Conservation (phyloP, 257 asterid genomes). For the Vinca minor region DNA sequence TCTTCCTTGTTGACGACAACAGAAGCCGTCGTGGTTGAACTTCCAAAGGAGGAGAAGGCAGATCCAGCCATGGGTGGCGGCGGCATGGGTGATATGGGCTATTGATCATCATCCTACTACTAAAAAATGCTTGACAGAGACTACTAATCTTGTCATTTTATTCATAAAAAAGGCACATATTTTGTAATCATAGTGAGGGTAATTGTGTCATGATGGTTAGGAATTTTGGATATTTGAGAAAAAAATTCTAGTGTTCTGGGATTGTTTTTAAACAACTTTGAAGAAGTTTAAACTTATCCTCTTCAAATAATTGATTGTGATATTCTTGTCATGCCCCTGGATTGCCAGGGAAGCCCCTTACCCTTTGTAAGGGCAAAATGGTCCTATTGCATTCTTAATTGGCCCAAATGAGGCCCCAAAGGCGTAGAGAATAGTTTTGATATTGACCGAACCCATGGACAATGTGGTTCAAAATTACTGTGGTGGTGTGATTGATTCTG, state of each 20-base stretch:
- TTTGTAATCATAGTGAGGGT: constrained; percentile 14
- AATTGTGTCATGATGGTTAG: constrained; percentile 5
- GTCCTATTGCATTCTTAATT: no score
- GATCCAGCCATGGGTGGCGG: constrained; percentile 62
- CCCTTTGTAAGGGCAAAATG: no score
- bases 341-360: no score
- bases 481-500: no score
- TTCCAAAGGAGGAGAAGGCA: constrained; percentile 62
- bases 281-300: background rate
- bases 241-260: background rate
- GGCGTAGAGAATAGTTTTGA: no score
- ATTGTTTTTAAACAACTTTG: background rate
- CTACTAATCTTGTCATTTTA: background rate
- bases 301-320: background rate
- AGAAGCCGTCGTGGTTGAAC: constrained; percentile 77
- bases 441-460: no score
- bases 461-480: no score
- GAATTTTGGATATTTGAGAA: constrained; percentile 5
- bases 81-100: constrained; percentile 86
- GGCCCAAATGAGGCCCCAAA: no score
- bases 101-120: constrained; percentile 18
- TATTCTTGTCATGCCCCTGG: no score
- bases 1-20: constrained; percentile 88
- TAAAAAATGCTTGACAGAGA: background rate
- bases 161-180: constrained; percentile 9